Percentiles rank a stretch among this genome's conserved stretches.
phyloP scores from a whole-genome alignment of 306 rosid species.

The Clitoria ternatea region DNA sequence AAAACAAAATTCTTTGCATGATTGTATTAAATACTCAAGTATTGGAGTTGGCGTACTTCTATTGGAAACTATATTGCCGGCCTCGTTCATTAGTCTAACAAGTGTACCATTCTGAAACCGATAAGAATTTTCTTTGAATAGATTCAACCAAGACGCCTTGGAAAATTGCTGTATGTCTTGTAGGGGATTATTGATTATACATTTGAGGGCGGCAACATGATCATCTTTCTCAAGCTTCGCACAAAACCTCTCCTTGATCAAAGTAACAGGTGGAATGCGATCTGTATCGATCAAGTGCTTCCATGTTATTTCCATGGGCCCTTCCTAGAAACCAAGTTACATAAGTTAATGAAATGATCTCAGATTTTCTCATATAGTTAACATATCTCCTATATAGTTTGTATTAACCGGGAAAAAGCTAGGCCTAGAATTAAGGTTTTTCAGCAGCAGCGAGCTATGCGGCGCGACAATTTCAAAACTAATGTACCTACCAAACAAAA shows the following conservation, averaged over 20 bases:
- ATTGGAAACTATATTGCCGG: constrained; percentile 33
- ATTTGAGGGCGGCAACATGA: constrained; percentile 46
- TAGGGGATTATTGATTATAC: constrained; percentile 35
- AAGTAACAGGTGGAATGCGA: constrained; percentile 47
- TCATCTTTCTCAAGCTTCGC: constrained; percentile 56
- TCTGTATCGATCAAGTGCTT: constrained; percentile 49
- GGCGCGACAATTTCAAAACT: background rate
- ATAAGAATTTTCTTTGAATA: constrained; percentile 44
- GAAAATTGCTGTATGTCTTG: constrained; percentile 57
- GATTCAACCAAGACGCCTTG: constrained; percentile 57
- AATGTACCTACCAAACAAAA: background rate
- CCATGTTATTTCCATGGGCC: constrained; percentile 70
- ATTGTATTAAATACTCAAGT: constrained; percentile 44
- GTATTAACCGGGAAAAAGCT: background rate
- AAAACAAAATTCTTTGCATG: constrained; percentile 53
- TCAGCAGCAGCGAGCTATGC: background rate
- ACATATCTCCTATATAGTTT: background rate
- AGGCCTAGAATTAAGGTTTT: background rate
- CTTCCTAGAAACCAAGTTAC: constrained; percentile 51
- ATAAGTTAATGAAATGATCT: constrained; percentile 9
- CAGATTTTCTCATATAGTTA: background rate
- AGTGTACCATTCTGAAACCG: constrained; percentile 52
- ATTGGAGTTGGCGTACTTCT: constrained; percentile 36
- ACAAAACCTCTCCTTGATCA: constrained; percentile 67
- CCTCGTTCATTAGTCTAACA: constrained; percentile 44